These are phyloP conservation scores for Rhizomucor pusillus DNA, from an alignment of 371 early-diverging fungal species.

Conservation along the genomic window DNA sequence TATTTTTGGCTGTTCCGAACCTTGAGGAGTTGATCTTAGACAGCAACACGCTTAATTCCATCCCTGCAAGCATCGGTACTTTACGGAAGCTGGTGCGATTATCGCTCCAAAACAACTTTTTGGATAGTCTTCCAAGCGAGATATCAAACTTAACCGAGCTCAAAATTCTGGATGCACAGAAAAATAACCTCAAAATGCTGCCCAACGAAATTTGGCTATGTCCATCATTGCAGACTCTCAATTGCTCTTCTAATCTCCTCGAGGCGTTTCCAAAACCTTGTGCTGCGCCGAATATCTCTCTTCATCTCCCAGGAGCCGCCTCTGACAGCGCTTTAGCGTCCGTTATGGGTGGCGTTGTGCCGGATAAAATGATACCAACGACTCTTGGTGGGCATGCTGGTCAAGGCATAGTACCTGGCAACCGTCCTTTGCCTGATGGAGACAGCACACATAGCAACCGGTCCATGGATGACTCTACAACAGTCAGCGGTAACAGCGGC, in stretches of 20 bases:
- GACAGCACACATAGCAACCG: neutral
- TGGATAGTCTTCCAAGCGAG: constrained; percentile 37
- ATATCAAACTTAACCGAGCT: constrained; percentile 33
- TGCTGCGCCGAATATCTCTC: constrained; percentile 25
- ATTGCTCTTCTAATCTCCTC: constrained; percentile 72
- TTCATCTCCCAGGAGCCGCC: constrained; percentile 23
- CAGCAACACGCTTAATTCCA: constrained; percentile 70
- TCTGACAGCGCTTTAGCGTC: constrained; percentile 25
- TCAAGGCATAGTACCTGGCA: constrained; percentile 22
- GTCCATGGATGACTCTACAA: neutral
- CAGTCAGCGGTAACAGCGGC: neutral
- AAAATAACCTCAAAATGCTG: constrained; percentile 67
- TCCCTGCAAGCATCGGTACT: constrained; percentile 68
- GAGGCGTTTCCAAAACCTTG: constrained; percentile 35
- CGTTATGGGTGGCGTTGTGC: constrained; percentile 11
- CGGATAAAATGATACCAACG: constrained; percentile 13
- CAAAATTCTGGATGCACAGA: constrained; percentile 32
- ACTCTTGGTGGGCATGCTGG: constrained; percentile 26
- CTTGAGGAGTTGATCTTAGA: constrained; percentile 69
- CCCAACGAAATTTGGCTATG: constrained; percentile 87
- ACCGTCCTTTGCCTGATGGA: neutral
- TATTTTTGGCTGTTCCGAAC: constrained; percentile 58
- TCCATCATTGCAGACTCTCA: constrained; percentile 60
- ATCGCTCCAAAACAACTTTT: constrained; percentile 60
- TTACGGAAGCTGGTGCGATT: constrained; percentile 56